A percentile compares a stretch with the other conserved stretches of the same genome.
Conservation (phyloP, 192 early-diverging fungal genomes). For the Podila horticola region DNA sequence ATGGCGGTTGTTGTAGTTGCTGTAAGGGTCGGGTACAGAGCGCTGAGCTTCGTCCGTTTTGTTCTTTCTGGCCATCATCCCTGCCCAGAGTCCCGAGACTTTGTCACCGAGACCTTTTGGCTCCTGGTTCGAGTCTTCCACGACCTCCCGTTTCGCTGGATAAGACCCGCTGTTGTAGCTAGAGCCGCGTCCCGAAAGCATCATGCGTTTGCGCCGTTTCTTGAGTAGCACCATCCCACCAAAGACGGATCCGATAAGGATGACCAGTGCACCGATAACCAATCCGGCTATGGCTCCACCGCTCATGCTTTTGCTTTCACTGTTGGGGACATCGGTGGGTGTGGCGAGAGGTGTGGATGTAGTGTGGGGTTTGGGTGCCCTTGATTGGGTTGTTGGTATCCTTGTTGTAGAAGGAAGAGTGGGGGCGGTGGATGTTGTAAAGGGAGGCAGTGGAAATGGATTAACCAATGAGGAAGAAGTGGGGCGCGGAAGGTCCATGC, state of each 20-base stretch:
- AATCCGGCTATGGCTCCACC: conserved; percentile 37
- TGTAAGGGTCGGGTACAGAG: background rate
- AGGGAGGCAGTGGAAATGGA: background rate
- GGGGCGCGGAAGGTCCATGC: too few relatives aligned
- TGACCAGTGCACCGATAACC: conserved; percentile 10
- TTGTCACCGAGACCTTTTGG: background rate
- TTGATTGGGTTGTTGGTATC: background rate
- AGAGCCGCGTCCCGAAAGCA: conserved; percentile 9
- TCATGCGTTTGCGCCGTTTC: conserved; percentile 31
- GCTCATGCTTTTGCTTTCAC: conserved; percentile 8
- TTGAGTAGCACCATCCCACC: conserved; percentile 25
- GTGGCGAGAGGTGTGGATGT: background rate
- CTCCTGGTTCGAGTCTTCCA: conserved; percentile 1
- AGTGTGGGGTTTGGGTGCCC: background rate
- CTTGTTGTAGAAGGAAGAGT: background rate
- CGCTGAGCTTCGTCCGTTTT: background rate
- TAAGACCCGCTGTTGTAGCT: conserved; percentile 1
- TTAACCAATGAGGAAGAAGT: too few relatives aligned
- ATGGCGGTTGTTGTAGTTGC: background rate
- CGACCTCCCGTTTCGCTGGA: background rate
- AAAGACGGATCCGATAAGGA: conserved; percentile 26
- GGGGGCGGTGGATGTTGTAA: background rate
- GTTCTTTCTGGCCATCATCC: background rate
- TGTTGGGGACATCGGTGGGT: background rate
- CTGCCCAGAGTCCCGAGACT: background rate